Percentiles rank a stretch among this genome's conserved stretches.
Conservation (phyloP, 805 yeast genomes). For the Wickerhamomyces bovis region DNA sequence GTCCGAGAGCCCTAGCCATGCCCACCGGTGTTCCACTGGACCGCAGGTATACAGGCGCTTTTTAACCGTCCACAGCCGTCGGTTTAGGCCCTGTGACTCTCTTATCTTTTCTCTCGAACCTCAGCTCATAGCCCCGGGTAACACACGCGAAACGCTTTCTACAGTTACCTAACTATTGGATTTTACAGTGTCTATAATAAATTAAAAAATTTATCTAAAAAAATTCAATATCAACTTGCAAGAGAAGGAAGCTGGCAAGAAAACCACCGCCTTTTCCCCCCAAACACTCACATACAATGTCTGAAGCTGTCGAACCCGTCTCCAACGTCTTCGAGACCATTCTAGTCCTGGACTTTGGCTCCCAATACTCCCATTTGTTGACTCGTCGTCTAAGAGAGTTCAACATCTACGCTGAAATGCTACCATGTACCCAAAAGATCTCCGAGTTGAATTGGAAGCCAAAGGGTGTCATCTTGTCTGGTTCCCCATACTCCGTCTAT, state of each 20-base stretch:
- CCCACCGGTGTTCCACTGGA: too few relatives aligned
- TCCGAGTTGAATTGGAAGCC: constrained; percentile 90
- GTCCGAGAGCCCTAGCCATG: too few relatives aligned
- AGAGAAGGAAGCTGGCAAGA: not conserved
- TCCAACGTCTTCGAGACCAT: constrained; percentile 92
- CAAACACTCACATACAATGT: constrained; percentile 10
- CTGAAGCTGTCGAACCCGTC: constrained; percentile 44
- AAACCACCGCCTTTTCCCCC: not conserved
- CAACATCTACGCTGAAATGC: constrained; percentile 98
- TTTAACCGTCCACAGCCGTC: too few relatives aligned
- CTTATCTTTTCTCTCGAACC: not conserved
- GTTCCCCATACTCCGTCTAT: constrained; percentile 97
- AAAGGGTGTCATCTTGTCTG: constrained; percentile 91
- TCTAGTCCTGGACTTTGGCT: constrained; percentile 94
- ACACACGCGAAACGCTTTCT: not conserved
- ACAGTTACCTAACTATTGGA: not conserved
- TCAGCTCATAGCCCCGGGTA: constrained; percentile 6
- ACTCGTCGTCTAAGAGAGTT: constrained; percentile 97
- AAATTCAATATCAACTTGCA: not conserved
- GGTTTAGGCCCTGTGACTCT: too few relatives aligned
- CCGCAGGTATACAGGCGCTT: too few relatives aligned
- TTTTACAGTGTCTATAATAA: not conserved
- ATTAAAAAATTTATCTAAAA: not conserved
- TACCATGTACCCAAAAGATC: constrained; percentile 98
- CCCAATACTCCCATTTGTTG: constrained; percentile 95